Percentiles rank a stretch among this genome's conserved stretches.
These are phyloP conservation scores for Beta corolliflora DNA, from an alignment of 179 eudicot species.

Conservation along the genomic window DNA sequence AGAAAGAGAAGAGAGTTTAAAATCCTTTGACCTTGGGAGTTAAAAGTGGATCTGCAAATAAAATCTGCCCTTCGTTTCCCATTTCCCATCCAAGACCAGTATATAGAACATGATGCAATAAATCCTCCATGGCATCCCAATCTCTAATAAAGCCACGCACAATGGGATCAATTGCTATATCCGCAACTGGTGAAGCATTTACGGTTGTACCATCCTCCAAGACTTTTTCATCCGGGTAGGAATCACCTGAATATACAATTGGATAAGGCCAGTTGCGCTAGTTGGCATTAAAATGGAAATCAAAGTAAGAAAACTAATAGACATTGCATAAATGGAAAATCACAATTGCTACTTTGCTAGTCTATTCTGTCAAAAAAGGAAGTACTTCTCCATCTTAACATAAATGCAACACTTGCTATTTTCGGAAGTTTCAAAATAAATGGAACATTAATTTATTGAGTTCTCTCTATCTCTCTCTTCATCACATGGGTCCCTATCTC, in stretches of 20 bases:
- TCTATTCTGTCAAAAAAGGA: not conserved
- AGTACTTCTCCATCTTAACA: too few species aligned
- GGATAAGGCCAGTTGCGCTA: not conserved
- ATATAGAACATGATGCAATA: constrained; percentile 71
- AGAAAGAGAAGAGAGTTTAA: constrained; percentile 8
- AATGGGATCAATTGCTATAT: constrained; percentile 62
- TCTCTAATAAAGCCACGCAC: constrained; percentile 76
- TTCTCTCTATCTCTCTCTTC: too few species aligned
- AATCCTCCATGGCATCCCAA: constrained; percentile 94
- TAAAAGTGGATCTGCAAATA: constrained; percentile 78
- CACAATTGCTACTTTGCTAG: not conserved
- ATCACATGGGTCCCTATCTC: too few species aligned
- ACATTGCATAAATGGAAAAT: not conserved
- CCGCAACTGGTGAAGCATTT: constrained; percentile 43
- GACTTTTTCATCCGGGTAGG: constrained; percentile 77
- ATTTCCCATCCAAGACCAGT: constrained; percentile 84
- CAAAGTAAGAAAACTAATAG: not conserved
- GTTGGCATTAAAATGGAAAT: not conserved
- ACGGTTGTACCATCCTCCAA: constrained; percentile 51
- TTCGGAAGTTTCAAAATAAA: too few species aligned
- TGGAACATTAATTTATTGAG: too few species aligned
- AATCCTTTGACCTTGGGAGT: constrained; percentile 66
- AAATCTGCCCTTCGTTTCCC: constrained; percentile 83
- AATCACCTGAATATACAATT: constrained; percentile 45
- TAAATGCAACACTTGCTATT: too few species aligned